Evolutionary conservation across 805 yeast species (phyloP), one percentile per base, ranked within the genome.

Genomic region (Ogataea paradorogensis): DNA sequence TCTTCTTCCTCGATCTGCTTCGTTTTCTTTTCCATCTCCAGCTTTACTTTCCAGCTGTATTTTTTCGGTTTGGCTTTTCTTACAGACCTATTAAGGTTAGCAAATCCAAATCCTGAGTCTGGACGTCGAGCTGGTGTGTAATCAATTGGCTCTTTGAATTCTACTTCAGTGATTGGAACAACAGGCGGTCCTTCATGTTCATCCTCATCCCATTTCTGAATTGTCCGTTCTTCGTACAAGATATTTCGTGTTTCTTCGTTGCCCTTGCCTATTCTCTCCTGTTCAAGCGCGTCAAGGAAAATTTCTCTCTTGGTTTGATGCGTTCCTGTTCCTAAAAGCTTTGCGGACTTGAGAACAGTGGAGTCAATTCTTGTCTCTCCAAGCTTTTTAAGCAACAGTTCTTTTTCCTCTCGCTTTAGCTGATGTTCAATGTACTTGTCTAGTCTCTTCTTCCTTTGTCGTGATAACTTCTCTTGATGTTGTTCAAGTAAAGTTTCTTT

Each of bases 381-480:
- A 29, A 91, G 68, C 59, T 88, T 89, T 48, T 82, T 80, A 30
- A 91, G 66, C 38, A 91, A 67, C 3, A 75, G 73, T 51, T 84
- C 84, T 61, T 85, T 85, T 63, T 91, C 98, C 59, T 91, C 95
- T 56, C 95, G 70, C 54, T 83, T 84, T 51, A 89, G 57, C 59
- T 89, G 96, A 63, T 86, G 95, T 43, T 89, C 95, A 27, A 91
- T 88, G 61, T 88, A 91, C 62, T 91, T 91, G 46, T 91, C 97
- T 30, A 91, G 65, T 42, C 98, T 67, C 66, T 84, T 75, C 70
- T 71, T 76, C 67, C 91, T 84, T 34, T 82, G 74, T 35, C 78
- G 68, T 0, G 90, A 79, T 26, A 85, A 62, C 55, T 88, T 88
- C 43, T 86, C 91, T 39, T 74, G 68, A 39, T 72, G 73, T 30